Evolutionary conservation across 192 early-diverging fungal genomes (phyloP), one percentile per base, ranked within the genome.

Genomic region (Coemansia sp.): DNA sequence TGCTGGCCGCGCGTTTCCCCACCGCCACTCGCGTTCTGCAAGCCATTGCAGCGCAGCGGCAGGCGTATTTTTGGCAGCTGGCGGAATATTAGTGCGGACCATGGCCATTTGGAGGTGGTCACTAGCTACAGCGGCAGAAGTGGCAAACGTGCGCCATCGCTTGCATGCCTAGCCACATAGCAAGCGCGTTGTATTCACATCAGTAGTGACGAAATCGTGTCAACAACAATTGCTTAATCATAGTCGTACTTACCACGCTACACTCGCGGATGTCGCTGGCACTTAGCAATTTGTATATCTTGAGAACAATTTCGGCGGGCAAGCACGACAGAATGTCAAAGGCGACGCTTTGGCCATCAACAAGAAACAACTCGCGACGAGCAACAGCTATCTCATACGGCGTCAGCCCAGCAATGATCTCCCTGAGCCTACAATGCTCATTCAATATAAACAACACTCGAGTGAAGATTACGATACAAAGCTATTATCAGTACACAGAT

Each of bases 251-350:
- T 58, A 58, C 55, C 55, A 32, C 17, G 55, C 55, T 36, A 58
- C 55, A 58, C 29, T 58, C 29, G 55, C 27, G 29, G 29, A 58
- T 58, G 29, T 58, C 55, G 55, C 31, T 39, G 34, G 60, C 55
- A 8, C 59, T 10, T 0, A 69, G 67, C 19, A 27, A 57, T 17
- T 32, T 14, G 27, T 62, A 37, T 25, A 68, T 74, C 10, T 29
- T 66, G 42, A 55, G 57, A 3, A 42, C 62, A 29, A 74, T 41
- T 10, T 65, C 67, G 14, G 38, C 34, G 5, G 73, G 73, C 7
- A 65, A 25, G 31, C 73, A 61, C 1, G 57, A 46, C 11, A 69
- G 23, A 8, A 74, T 50, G 29, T 74, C 73, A 38, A 74, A 69
- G 6, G 29, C 23, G 2, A 23, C 21, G 0, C 21, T 23, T 1